These are phyloP conservation scores for Rauvolfia tetraphylla DNA, from an alignment of 257 asterid genomes.

Conservation along the genomic window DNA sequence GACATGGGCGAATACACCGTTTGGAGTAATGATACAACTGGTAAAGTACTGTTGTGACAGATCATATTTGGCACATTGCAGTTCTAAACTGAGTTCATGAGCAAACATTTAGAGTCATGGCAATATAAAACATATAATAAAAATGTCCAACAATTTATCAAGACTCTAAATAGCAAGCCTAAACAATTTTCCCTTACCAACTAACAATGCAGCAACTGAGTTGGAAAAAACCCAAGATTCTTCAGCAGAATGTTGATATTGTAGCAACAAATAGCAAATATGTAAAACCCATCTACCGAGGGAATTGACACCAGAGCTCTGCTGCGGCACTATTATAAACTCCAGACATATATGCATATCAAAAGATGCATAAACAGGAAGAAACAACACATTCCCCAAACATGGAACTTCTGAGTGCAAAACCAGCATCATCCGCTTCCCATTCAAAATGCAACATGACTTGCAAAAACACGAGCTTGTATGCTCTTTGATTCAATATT, in stretches of 20 bases:
- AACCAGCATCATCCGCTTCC: conserved; percentile 21
- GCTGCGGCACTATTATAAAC: conserved; percentile 49
- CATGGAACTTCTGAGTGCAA: conserved; percentile 30
- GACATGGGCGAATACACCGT: conserved; percentile 35
- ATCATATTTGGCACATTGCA: conserved; percentile 30
- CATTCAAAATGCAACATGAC: conserved; percentile 9
- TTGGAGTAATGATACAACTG: conserved; percentile 32
- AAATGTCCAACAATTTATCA: conserved; percentile 15
- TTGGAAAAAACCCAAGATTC: conserved; percentile 71
- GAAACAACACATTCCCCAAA: conserved; percentile 27
- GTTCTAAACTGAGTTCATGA: conserved; percentile 17
- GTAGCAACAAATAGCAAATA: conserved; percentile 55
- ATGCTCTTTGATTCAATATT: conserved; percentile 14
- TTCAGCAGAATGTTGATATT: conserved; percentile 73
- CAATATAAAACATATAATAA: not conserved
- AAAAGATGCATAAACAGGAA: conserved; percentile 31
- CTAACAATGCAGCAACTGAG: conserved; percentile 79
- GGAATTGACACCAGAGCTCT: conserved; percentile 44
- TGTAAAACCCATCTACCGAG: conserved; percentile 49
- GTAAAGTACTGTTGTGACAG: conserved; percentile 23
- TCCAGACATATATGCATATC: conserved; percentile 30
- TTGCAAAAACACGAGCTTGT: conserved; percentile 29
- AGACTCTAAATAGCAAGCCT: conserved; percentile 43
- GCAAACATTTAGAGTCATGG: conserved; percentile 10
- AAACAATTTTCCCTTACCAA: conserved; percentile 79